phyloP scores from a whole-genome alignment of 805 yeast species.

The Pichia californica region DNA sequence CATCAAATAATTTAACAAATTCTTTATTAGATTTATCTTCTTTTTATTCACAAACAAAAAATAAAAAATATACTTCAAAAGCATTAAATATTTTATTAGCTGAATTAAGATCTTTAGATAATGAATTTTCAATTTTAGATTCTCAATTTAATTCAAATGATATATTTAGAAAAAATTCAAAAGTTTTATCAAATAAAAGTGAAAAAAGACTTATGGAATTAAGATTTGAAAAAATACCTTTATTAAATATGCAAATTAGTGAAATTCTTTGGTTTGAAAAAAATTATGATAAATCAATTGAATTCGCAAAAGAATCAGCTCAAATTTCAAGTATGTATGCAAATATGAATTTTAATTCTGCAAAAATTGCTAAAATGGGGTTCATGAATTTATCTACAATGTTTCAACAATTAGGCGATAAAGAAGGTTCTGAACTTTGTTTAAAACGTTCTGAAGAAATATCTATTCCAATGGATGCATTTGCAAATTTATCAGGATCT shows the following conservation, averaged over 20 bases:
- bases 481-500: conserved; percentile 15
- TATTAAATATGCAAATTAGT: conserved; percentile 36
- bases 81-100: conserved; percentile 33
- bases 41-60: conserved; percentile 24
- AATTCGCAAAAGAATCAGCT: conserved; percentile 35
- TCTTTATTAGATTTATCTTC: conserved; percentile 27
- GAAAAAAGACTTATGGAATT: conserved; percentile 22
- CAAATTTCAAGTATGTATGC: conserved; percentile 27
- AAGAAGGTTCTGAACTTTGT: conserved; percentile 24
- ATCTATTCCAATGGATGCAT: conserved; percentile 28
- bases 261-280: conserved; percentile 36
- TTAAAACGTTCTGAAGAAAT: conserved; percentile 20
- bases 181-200: conserved; percentile 11
- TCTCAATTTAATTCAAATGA: conserved; percentile 13
- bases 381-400: conserved; percentile 31
- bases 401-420: conserved; percentile 27
- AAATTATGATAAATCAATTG: conserved; percentile 30
- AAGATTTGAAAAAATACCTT: conserved; percentile 28
- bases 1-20: conserved; percentile 20
- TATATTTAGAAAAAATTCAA: conserved; percentile 11
- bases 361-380: conserved; percentile 33
- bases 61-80: conserved; percentile 16
- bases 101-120: conserved; percentile 26
- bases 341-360: conserved; percentile 30
- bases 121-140: conserved; percentile 18